Evolutionary conservation across 176 grass and related monocot genomes (phyloP), one percentile per base, ranked within the genome.

Genomic region (Aegilops tauschii): DNA sequence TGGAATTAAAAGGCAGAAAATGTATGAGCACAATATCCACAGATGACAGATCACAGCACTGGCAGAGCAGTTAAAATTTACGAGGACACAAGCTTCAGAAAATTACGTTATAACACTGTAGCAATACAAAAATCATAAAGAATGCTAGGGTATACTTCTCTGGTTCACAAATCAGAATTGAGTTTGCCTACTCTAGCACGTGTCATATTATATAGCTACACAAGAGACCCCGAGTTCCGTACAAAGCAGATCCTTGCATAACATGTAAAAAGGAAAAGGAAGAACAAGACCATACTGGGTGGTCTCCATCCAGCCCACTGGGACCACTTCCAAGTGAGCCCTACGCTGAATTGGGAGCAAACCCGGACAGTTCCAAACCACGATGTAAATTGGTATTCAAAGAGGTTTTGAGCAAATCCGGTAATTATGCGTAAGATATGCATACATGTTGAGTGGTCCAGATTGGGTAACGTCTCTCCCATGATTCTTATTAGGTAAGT

Each of bases 1-100:
- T 97, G 90, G 34, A 29, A 87, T 80, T 79, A 86, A 87, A 54
- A 86, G 62, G 81, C 64, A 83, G 18, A 92, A 75, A 37, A 79
- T 16, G 82, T 31, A 91, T 84, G 9, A 88, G 61, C 45, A 77
- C 13, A 81, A 54, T 82, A 21, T 62, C 28, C 86, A 87, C 39
- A 56, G 5, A 64, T 71, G 34, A 44, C 47, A 90, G 30, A 65
- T 71, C 45, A 65, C 28, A 79, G 52, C 52, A 30, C 20, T 56
- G 2, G 69, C 32, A 27, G 54, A 85, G 36, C 32, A 42, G 9
- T 56, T 77, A 31, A 14, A 76, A 88, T 52, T 61, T 78, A 70
- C 40, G 81, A 27, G 9, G 66, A 81, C 47, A 81, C 1, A 21
- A 66, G 34, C 40, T 62, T 23, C 13, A 16, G 20, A 79, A 25